Evolutionary conservation across 345 rosid genomes (phyloP), one percentile per base, ranked within the genome.

Genomic region (Arabidopsis arenosa): DNA sequence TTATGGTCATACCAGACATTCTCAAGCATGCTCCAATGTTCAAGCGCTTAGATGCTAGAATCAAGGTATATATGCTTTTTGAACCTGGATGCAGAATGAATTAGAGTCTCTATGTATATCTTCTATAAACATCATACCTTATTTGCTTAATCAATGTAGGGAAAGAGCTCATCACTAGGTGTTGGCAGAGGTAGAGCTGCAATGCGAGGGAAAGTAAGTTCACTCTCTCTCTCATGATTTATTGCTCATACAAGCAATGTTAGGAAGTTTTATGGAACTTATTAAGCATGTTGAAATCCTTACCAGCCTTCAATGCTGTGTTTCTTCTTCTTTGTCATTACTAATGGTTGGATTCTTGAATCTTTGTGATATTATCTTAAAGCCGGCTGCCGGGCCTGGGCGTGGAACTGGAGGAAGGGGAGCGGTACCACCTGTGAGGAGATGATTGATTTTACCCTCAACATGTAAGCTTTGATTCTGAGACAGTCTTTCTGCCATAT

Each of bases 1-100:
- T 96, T 78, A 91, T 96, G 97, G 96, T 96, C 77, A 96, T 96
- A 85, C 98, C 98, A 14, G 99, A 96, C 82, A 95, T 95, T 96
- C 84, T 92, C 72, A 95, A 95, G 87, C 89, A 92, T 55, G 97
- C 99, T 74, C 98, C 99, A 8, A 96, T 96, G 98, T 96, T 93
- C 86, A 96, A 93, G 83, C 97, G 97, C 28, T 82, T 91, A 68
- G 99, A 96, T 84, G 97, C 99, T 76, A 91, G 96, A 82, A 96
- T 96, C 83, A 96, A 93, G 96, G 98, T 86, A 82, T 59, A 11
- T 54, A 11, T 28, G 32, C 59, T 62, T 71, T 66, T 33, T 47
- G 39, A 49, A 57, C 60, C 33, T 70, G 15, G 18, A 73, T 36
- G 43, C 35, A 18, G 68, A 60, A 23, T 21, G 8, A 33, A 1